Evolutionary conservation across 2,329 filamentous ascomycete species (phyloP).

Genomic region (Colletotrichum musicola): DNA sequence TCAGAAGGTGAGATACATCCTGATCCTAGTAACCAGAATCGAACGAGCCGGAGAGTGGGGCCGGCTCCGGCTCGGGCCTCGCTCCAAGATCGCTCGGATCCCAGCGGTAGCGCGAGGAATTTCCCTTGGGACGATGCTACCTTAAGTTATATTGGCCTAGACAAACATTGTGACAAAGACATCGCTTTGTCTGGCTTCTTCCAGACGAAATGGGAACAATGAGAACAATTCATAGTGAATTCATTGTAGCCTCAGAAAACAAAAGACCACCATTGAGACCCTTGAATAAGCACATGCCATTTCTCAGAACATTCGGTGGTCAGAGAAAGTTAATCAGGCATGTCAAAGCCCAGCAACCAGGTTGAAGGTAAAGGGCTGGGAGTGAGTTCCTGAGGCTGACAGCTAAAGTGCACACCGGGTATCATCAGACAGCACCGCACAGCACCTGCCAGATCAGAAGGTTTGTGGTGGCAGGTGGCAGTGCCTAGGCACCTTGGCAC

Average conservation of each 20-base stretch:
- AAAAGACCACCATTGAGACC: not conserved
- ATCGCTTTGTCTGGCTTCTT: not conserved
- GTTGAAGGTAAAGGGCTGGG: not conserved
- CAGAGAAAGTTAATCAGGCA: not conserved
- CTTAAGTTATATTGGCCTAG: not conserved
- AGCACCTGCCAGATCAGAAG: conserved; percentile 16
- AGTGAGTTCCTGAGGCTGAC: not conserved
- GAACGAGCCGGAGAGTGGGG: conserved; percentile 4
- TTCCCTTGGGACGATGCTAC: conserved; percentile 13
- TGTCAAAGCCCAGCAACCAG: not conserved
- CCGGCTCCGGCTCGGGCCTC: conserved; percentile 22
- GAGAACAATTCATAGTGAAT: not conserved
- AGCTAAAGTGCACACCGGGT: not conserved
- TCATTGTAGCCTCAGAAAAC: not conserved
- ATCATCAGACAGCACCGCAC: not conserved
- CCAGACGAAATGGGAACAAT: not conserved
- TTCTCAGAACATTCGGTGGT: too few relatives aligned
- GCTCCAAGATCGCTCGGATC: conserved; percentile 23
- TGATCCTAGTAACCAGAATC: not conserved
- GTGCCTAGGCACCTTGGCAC: not conserved
- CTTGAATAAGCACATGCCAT: conserved; percentile 1
- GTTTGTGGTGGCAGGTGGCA: conserved; percentile 32
- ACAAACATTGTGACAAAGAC: not conserved
- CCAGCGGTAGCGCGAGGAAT: conserved; percentile 13
- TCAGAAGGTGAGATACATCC: too few relatives aligned